Percentiles rank a stretch among this genome's conserved stretches.
Evolutionary conservation across 805 yeast genomes (phyloP).

Genomic region (Candida ipomoeae): DNA sequence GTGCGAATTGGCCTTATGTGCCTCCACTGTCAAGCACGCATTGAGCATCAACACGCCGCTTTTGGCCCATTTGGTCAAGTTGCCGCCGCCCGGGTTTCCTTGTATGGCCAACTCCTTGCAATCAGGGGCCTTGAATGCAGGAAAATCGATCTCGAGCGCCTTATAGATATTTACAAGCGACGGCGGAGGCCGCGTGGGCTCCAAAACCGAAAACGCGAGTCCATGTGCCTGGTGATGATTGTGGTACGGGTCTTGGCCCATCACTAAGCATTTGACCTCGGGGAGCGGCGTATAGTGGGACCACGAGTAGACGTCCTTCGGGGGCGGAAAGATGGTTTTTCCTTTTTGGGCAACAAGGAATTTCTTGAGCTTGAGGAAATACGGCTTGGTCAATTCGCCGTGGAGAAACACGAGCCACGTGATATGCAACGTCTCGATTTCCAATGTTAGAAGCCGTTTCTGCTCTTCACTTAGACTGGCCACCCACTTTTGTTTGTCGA

Average conservation of each 20-base stretch:
- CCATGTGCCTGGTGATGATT: slow-evolving; percentile 94
- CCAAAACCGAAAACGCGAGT: slow-evolving; percentile 83
- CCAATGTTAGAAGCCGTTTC: slow-evolving; percentile 52
- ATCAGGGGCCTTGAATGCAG: slow-evolving; percentile 61
- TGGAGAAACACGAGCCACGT: slow-evolving; percentile 75
- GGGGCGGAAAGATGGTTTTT: slow-evolving; percentile 73
- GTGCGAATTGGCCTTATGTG: slow-evolving; percentile 92
- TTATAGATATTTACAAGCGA: slow-evolving; percentile 85
- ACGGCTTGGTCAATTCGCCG: slow-evolving; percentile 76
- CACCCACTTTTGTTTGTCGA: slow-evolving; percentile 53
- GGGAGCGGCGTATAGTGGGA: slow-evolving; percentile 76
- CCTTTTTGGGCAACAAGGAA: slow-evolving; percentile 52
- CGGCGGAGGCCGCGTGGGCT: slow-evolving; percentile 78
- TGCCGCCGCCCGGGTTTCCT: slow-evolving; percentile 49
- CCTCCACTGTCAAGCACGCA: slow-evolving; percentile 85
- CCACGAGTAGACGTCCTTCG: slow-evolving; percentile 83
- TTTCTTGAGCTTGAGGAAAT: slow-evolving; percentile 67
- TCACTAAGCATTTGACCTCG: slow-evolving; percentile 67
- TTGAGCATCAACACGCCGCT: slow-evolving; percentile 86
- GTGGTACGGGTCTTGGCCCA: slow-evolving; percentile 98
- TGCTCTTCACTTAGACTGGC: slow-evolving; percentile 45
- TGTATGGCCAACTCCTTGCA: slow-evolving; percentile 17
- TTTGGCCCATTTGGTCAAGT: slow-evolving; percentile 77
- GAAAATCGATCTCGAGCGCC: slow-evolving; percentile 58
- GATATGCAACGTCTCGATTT: slow-evolving; percentile 64